Conservation (phyloP, 495 filamentous ascomycete genomes). For the Hypoxylon rickii region DNA sequence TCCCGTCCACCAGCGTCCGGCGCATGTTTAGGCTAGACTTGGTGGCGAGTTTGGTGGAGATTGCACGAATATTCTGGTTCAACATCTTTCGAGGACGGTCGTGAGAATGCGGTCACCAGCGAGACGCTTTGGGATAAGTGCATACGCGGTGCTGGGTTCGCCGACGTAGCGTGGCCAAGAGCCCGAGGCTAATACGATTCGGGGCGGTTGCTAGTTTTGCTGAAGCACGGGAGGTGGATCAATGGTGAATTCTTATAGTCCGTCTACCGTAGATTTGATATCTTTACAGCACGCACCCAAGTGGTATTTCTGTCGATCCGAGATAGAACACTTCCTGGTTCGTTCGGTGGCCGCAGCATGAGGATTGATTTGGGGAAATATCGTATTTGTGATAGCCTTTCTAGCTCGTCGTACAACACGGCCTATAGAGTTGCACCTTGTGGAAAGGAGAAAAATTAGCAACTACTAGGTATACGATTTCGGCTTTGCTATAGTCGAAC, state of each 20-base stretch:
- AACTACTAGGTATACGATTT: too few relatives aligned
- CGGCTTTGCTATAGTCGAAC: too few relatives aligned
- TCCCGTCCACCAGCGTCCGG: conserved; percentile 40
- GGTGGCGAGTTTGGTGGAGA: conserved; percentile 48
- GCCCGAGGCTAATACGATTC: not conserved
- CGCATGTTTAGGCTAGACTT: conserved; percentile 45
- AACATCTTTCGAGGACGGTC: conserved; percentile 50
- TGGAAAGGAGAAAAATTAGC: too few relatives aligned
- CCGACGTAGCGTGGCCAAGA: conserved; percentile 51
- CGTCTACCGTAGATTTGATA: too few relatives aligned
- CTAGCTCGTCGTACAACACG: too few relatives aligned
- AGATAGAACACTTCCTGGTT: too few relatives aligned
- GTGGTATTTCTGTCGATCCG: too few relatives aligned
- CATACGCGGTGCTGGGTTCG: conserved; percentile 49
- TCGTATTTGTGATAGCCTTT: too few relatives aligned
- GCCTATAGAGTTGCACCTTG: too few relatives aligned
- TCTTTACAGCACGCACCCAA: too few relatives aligned
- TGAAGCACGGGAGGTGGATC: not conserved
- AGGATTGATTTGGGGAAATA: too few relatives aligned
- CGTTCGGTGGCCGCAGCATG: too few relatives aligned
- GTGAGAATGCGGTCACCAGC: conserved; percentile 48
- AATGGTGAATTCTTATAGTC: not conserved
- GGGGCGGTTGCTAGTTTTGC: not conserved
- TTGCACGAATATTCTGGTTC: conserved; percentile 48
- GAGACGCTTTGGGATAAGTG: conserved; percentile 44